A percentile compares a stretch with the other conserved stretches of the same genome.
These are phyloP conservation scores for Crucibulum parvulum DNA, from an alignment of 1,284 basidiomycete genomes.

Conservation along the genomic window DNA sequence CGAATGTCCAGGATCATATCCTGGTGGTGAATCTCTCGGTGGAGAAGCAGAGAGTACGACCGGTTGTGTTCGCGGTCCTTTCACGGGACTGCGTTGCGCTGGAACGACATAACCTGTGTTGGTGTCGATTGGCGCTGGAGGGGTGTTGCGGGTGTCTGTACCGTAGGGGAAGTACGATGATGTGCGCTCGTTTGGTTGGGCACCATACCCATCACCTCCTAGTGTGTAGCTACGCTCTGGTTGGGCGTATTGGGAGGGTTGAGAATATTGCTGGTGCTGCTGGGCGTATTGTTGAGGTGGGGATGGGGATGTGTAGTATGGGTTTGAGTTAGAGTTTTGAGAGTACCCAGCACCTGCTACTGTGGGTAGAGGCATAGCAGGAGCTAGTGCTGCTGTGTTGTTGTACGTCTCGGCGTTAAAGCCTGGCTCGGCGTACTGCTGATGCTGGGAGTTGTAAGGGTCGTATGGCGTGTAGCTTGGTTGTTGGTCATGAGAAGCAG, in stretches of 20 bases:
- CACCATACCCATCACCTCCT: conserved; percentile 63
- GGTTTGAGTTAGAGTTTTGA: neutral
- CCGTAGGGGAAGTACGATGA: conserved; percentile 35
- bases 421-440: conserved; percentile 28
- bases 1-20: conserved; percentile 64
- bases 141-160: conserved; percentile 10
- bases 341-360: conserved; percentile 14
- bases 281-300: conserved; percentile 9
- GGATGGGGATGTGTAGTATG: conserved; percentile 11
- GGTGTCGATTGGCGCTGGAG: conserved; percentile 37
- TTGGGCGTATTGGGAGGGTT: conserved; percentile 24
- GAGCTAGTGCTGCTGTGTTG: neutral
- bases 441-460: conserved; percentile 48
- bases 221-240: conserved; percentile 63
- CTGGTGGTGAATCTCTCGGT: conserved; percentile 61
- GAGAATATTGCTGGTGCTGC: neutral
- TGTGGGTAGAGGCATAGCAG: conserved; percentile 2
- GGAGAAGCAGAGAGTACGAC: conserved; percentile 35
- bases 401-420: conserved; percentile 46
- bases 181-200: conserved; percentile 48
- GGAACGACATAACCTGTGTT: conserved; percentile 31
- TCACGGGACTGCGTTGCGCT: conserved; percentile 42
- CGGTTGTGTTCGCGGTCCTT: conserved; percentile 45
- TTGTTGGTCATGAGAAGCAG: conserved; percentile 56
- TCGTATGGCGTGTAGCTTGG: conserved; percentile 58